Conservation (phyloP, 352 stramenopile species). For the Pythium diclinum region DNA sequence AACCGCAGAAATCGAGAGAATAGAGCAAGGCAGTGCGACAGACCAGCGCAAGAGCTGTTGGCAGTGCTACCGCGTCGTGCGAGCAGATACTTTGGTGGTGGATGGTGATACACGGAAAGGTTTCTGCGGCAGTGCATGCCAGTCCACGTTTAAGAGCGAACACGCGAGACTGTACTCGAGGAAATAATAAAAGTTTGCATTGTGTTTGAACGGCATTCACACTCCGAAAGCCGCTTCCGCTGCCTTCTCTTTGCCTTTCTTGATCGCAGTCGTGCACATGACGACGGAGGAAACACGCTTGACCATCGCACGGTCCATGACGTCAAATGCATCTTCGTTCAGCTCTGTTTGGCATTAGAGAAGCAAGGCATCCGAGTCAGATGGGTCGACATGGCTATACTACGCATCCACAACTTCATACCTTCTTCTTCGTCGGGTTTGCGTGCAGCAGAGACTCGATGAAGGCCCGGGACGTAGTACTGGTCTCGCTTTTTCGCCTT, state of each 20-base stretch:
- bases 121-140: slow-evolving; percentile 53
- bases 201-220: background rate
- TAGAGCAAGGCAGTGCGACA: slow-evolving; percentile 44
- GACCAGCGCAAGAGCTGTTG: slow-evolving; percentile 66
- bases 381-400: background rate
- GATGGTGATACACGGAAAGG: slow-evolving; percentile 44
- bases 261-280: slow-evolving; percentile 51
- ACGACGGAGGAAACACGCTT: slow-evolving; percentile 78
- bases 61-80: slow-evolving; percentile 72
- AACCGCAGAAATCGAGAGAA: slow-evolving; percentile 29
- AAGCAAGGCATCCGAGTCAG: background rate
- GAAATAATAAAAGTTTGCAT: slow-evolving; percentile 1
- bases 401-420: background rate
- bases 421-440: slow-evolving; percentile 34
- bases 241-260: slow-evolving; percentile 37
- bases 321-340: slow-evolving; percentile 57
- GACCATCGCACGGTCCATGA: slow-evolving; percentile 77
- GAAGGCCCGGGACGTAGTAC: slow-evolving; percentile 64
- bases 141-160: slow-evolving; percentile 39
- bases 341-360: slow-evolving; percentile 28
- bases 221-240: background rate
- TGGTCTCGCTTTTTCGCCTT: slow-evolving; percentile 47
- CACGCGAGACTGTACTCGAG: slow-evolving; percentile 57
- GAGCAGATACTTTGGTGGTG: slow-evolving; percentile 36
- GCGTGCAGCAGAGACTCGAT: background rate